Evolutionary conservation across 2,329 filamentous ascomycete genomes (phyloP), one percentile per base, ranked within the genome.

Genomic region (Cercospora canescens): DNA sequence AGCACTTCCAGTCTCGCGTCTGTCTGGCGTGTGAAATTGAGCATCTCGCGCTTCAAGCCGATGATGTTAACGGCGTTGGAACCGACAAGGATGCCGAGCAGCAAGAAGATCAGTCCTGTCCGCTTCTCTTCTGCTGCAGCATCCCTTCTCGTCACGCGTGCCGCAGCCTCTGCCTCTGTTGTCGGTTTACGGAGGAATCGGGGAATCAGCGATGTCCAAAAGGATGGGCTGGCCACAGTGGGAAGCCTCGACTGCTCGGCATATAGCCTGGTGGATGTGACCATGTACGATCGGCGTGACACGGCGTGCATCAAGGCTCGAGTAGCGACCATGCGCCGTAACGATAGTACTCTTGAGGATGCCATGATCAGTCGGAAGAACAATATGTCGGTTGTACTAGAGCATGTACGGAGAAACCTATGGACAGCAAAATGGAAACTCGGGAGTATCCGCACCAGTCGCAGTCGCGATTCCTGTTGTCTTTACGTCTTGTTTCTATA

Each of bases 31-130:
- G 85, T 87, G 73, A 91, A 94, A 9, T 89, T 87, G 34, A 85
- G 84, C 75, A 89, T 91, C 59, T 94, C 89, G 72, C 91, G 91
- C 73, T 89, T 90, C 73, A 98, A 78, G 37, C 89, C 85, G 75
- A 99, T 90, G 85, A 95, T 91, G 74, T 97, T 92, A 73, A 99
- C 97, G 14, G 94, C 92, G 84, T 97, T 96, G 68, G 93, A 97
- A 4, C 96, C 96, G 70, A 98, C 94, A 69, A 98, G 85, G 45
- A 93, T 83, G 6, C 91, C 83, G 2, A 88, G 77, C 65, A 87
- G 75, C 65, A 94, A 88, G 79, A 91, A 94, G 66, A 86, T 71
- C 16, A 93, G 85, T 1, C 85, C 85, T 26, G 93, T 85, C 21
- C 83, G 82, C 78, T 80, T 81, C n/a, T 76, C 77, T 70, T 78